phyloP scores from a whole-genome alignment of 116 monocot species.

The Iris pallida region DNA sequence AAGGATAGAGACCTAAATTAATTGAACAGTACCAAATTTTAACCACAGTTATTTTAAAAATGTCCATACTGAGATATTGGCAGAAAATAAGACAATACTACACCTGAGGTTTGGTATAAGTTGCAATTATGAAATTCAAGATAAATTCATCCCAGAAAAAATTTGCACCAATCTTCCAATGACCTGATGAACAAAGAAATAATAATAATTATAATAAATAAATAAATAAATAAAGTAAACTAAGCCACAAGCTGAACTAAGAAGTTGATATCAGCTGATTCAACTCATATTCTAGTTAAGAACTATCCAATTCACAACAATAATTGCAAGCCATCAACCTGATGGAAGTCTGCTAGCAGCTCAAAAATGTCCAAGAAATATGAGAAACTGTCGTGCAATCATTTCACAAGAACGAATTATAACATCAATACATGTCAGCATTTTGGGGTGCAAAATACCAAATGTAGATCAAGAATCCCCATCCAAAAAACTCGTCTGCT shows the following conservation, averaged over 20 bases:
- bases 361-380: too few relatives aligned
- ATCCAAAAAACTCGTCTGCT: not conserved
- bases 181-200: slow-evolving; percentile 37
- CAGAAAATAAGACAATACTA: not conserved
- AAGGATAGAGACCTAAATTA: slow-evolving; percentile 81
- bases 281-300: too few relatives aligned
- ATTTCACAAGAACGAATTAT: too few relatives aligned
- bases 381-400: too few relatives aligned
- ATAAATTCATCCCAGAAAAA: slow-evolving; percentile 80
- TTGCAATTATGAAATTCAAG: slow-evolving; percentile 88
- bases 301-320: too few relatives aligned
- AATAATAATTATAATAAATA: not conserved
- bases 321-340: too few relatives aligned
- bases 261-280: too few relatives aligned
- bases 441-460: too few relatives aligned
- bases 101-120: slow-evolving; percentile 92
- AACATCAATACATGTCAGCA: too few relatives aligned
- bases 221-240: not conserved
- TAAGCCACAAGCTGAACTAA: not conserved
- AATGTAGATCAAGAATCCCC: not conserved
- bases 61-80: not conserved
- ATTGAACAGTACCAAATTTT: slow-evolving; percentile 6
- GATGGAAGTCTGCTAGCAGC: too few relatives aligned
- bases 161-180: slow-evolving; percentile 65
- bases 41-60: not conserved